Conservation (phyloP, 2,329 filamentous ascomycete genomes). For the Dryadomyces quercus-mongolicae region DNA sequence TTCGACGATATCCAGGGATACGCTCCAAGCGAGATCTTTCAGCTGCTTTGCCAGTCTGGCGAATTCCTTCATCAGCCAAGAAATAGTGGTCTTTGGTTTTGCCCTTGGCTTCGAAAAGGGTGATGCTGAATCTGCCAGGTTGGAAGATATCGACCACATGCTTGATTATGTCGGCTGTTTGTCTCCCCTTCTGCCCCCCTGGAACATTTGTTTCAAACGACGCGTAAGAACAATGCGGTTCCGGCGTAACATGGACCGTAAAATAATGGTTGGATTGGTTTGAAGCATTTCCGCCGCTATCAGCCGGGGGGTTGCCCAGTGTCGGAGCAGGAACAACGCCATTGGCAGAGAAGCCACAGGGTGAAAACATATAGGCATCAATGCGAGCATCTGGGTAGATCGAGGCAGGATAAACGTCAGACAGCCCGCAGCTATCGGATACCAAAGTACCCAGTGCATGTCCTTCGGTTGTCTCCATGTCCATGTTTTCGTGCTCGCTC, state of each 20-base stretch:
- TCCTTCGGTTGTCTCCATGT: conserved; percentile 74
- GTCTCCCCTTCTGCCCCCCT: conserved; percentile 72
- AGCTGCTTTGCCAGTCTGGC: conserved; percentile 24
- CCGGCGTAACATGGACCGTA: conserved; percentile 94
- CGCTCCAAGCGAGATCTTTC: conserved; percentile 53
- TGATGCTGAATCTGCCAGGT: conserved; percentile 94
- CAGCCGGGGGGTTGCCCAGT: conserved; percentile 29
- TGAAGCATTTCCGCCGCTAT: conserved; percentile 32
- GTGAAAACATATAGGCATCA: conserved; percentile 91
- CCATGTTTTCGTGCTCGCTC: conserved; percentile 40
- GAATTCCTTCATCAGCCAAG: conserved; percentile 6
- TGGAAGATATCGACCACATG: conserved; percentile 95
- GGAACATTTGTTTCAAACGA: conserved; percentile 98
- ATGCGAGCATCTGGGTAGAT: conserved; percentile 88
- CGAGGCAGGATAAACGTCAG: conserved; percentile 74
- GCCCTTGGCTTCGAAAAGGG: conserved; percentile 81
- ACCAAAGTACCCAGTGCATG: conserved; percentile 89
- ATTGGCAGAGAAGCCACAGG: conserved; percentile 95
- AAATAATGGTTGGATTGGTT: conserved; percentile 64
- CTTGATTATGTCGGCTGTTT: conserved; percentile 82
- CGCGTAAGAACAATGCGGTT: conserved; percentile 93
- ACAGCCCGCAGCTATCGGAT: conserved; percentile 77
- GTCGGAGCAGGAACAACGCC: conserved; percentile 76
- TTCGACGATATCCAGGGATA: conserved; percentile 73
- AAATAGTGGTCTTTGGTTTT: conserved; percentile 16